Conservation (phyloP, 2,329 filamentous ascomycete genomes). For the Chaetomium strumarium region DNA sequence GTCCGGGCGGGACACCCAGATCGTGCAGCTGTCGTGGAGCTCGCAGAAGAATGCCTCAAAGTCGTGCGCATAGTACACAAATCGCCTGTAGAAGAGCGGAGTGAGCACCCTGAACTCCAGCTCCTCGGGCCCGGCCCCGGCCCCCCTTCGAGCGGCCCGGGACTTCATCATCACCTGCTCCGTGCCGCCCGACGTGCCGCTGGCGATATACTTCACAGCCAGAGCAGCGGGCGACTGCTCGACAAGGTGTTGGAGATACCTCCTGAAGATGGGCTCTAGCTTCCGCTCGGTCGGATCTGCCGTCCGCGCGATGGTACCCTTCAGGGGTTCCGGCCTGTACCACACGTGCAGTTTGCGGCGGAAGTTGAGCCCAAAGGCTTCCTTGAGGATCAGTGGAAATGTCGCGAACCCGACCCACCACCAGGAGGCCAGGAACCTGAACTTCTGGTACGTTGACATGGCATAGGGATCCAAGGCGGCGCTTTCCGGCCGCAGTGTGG, state of each 20-base stretch:
- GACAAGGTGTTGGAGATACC: slow-evolving; percentile 46
- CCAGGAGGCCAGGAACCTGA: slow-evolving; percentile 49
- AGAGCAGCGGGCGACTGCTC: slow-evolving; percentile 39
- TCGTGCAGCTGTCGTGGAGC: slow-evolving; percentile 51
- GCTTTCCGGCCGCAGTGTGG: slow-evolving; percentile 51
- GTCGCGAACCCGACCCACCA: slow-evolving; percentile 64
- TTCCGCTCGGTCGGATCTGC: slow-evolving; percentile 45
- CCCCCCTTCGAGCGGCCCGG: slow-evolving; percentile 15
- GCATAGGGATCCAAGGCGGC: slow-evolving; percentile 43
- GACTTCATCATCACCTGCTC: slow-evolving; percentile 34
- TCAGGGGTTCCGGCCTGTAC: slow-evolving; percentile 57
- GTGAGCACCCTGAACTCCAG: slow-evolving; percentile 55
- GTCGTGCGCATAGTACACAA: slow-evolving; percentile 57
- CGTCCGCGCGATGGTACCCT: slow-evolving; percentile 47
- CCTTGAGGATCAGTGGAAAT: slow-evolving; percentile 57
- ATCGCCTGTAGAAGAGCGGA: slow-evolving; percentile 61
- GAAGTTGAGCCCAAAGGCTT: slow-evolving; percentile 55
- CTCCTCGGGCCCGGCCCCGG: slow-evolving; percentile 27
- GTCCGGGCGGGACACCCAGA: slow-evolving; percentile 51
- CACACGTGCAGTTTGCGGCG: slow-evolving; percentile 54
- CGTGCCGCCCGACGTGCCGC: slow-evolving; percentile 47
- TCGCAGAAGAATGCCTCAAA: slow-evolving; percentile 58
- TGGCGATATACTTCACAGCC: slow-evolving; percentile 47
- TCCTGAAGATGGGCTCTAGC: slow-evolving; percentile 43
- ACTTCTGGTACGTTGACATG: slow-evolving; percentile 39